Evolutionary conservation across 208 protist genomes (phyloP), one percentile per base, ranked within the genome.

Genomic region (Leishmania guyanensis): DNA sequence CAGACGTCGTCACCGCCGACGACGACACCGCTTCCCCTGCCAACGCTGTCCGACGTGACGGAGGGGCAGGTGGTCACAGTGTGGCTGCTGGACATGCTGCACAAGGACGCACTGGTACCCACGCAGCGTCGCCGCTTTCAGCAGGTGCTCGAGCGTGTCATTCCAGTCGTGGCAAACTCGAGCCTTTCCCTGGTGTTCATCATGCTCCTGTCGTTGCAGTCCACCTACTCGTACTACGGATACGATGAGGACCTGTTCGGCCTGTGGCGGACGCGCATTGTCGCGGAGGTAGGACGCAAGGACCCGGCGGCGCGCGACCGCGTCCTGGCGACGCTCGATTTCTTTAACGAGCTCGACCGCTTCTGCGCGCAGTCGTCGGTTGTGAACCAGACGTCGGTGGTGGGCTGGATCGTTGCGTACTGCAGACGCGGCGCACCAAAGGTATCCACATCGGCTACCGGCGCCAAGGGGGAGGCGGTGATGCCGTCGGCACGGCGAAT

Each of bases 11-110:
- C 26, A 48, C 3, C 53, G 50, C 5, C 54, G 3, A 33, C 20
- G 58, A 8, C 43, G 33, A 33, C 70, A 48, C 56, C 75, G 66
- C 73, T 77, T 33, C 53, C 77, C 5, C 36, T 75, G 46, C 74
- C 87, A 46, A 65, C 76, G 53, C 62, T 82, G 33, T 70, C 81
- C 1, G 82, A 88, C 43, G 58, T 77, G 10, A 84, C 86, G 22
- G 85, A 91, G 74, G 79, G 78, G 0, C 85, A 89, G 75, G 56
- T 91, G 8, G 79, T 88, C 8, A 85, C 85, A 17, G 68, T 91
- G 16, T 89, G 86, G 85, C 86, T 91, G 64, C 72, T 91, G 68
- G 88, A 91, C 70, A 81, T 91, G 81, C 79, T 89, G 9, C 77
- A 85, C 78, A 82, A 75, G 60, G 85, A 85, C 36, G 82, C 78